A percentile compares a stretch with the other conserved stretches of the same genome.
These are phyloP conservation scores for Penicillium polonicum DNA, from an alignment of 2,329 filamentous ascomycete species.

Conservation along the genomic window DNA sequence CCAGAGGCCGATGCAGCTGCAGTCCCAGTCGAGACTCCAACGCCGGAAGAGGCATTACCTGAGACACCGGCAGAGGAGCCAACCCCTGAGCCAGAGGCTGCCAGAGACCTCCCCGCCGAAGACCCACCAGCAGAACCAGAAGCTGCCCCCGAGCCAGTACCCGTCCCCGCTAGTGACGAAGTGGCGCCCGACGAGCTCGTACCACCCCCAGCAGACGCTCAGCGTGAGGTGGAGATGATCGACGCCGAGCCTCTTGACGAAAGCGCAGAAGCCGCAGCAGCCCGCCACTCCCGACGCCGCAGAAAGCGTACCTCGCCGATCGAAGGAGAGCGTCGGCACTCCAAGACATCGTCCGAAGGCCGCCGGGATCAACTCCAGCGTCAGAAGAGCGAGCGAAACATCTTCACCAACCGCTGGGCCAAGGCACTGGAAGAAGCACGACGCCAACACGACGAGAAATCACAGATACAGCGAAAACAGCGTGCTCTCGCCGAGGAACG, in stretches of 20 bases:
- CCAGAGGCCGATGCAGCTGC: constrained; percentile 9
- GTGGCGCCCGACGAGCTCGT: constrained; percentile 6
- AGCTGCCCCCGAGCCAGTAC: constrained; percentile 7
- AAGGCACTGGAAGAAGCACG: constrained; percentile 39
- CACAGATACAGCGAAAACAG: constrained; percentile 22
- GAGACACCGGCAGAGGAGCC: constrained; percentile 9
- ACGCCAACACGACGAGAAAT: constrained; percentile 37
- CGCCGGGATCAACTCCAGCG: constrained; percentile 31
- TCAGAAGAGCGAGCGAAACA: constrained; percentile 34
- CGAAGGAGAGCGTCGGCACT: constrained; percentile 36
- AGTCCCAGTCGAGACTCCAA: constrained; percentile 1
- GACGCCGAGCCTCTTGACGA: constrained; percentile 6
- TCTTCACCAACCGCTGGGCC: constrained; percentile 36
- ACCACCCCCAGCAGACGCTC: neutral
- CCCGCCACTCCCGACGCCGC: constrained; percentile 27
- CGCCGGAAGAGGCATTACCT: neutral
- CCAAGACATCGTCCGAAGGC: constrained; percentile 39
- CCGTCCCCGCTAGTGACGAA: constrained; percentile 11
- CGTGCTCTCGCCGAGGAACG: constrained; percentile 22
- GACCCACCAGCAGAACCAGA: constrained; percentile 12
- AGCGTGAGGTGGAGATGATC: constrained; percentile 1
- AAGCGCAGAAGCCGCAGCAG: constrained; percentile 11
- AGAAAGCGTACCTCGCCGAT: constrained; percentile 32
- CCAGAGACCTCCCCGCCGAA: constrained; percentile 7
- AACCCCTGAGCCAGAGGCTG: neutral